Evolutionary conservation across 306 rosid genomes (phyloP).

Genomic region (Quercus mongolica): DNA sequence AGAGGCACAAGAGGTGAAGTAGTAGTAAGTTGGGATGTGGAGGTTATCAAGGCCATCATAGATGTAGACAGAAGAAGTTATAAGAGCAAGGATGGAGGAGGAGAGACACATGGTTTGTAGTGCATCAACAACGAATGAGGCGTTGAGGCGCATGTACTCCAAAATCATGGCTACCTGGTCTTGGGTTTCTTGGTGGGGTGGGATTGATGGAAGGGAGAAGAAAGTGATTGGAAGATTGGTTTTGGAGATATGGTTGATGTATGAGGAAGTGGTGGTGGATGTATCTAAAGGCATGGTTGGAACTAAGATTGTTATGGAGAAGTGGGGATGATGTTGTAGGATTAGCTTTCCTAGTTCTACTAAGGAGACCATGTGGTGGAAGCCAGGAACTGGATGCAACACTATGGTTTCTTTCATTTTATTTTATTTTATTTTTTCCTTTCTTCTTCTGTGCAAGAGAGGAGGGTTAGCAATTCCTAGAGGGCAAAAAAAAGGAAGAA

Average conservation of each 20-base stretch:
- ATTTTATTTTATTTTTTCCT: too few relatives aligned
- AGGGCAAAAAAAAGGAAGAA: not conserved
- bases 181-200: not conserved
- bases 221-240: slow-evolving; percentile 18
- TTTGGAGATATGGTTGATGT: slow-evolving; percentile 6
- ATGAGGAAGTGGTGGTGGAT: not conserved
- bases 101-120: not conserved
- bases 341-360: slow-evolving; percentile 29
- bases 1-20: slow-evolving; percentile 16
- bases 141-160: slow-evolving; percentile 1
- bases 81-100: slow-evolving; percentile 3
- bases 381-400: slow-evolving; percentile 14
- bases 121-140: not conserved
- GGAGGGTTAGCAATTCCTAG: not conserved
- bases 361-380: slow-evolving; percentile 15
- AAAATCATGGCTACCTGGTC: not conserved
- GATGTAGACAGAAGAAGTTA: slow-evolving; percentile 2
- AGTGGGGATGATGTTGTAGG: not conserved
- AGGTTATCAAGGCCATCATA: not conserved
- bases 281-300: not conserved
- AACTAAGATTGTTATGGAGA: slow-evolving; percentile 13
- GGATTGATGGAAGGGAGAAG: slow-evolving; percentile 14
- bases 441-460: not conserved
- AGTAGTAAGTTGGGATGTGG: slow-evolving; percentile 21
- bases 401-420: slow-evolving; percentile 15